Conservation (phyloP, 805 yeast species). For the Starmera pachycereana region DNA sequence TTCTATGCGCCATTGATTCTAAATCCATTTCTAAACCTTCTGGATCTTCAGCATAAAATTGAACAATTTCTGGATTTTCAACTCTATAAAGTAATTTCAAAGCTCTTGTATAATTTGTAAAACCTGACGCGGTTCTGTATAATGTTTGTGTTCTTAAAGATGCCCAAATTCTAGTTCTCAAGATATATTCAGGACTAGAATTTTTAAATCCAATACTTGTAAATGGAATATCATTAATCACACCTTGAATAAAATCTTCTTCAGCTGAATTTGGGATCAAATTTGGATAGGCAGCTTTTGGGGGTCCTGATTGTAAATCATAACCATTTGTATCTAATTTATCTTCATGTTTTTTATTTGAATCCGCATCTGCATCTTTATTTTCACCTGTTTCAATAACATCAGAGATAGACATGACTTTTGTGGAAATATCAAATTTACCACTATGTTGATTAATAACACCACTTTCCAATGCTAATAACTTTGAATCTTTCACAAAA, state of each 20-base stretch:
- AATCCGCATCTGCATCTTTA: slow-evolving; percentile 32
- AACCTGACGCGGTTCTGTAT: slow-evolving; percentile 76
- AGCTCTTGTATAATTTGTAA: slow-evolving; percentile 69
- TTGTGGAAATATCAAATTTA: slow-evolving; percentile 13
- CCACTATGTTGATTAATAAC: slow-evolving; percentile 15
- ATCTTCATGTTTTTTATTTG: slow-evolving; percentile 1
- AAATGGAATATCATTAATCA: slow-evolving; percentile 55
- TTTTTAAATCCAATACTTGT: slow-evolving; percentile 65
- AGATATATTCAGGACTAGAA: slow-evolving; percentile 48
- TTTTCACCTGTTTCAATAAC: slow-evolving; percentile 6
- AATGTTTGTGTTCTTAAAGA: slow-evolving; percentile 76
- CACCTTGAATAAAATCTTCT: slow-evolving; percentile 25
- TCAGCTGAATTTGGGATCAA: slow-evolving; percentile 20
- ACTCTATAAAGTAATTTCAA: slow-evolving; percentile 56
- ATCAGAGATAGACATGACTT: slow-evolving; percentile 1
- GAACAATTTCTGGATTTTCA: slow-evolving; percentile 49
- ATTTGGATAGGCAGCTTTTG: not conserved
- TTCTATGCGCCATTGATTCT: slow-evolving; percentile 65
- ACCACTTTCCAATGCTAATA: slow-evolving; percentile 46
- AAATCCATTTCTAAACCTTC: slow-evolving; percentile 55
- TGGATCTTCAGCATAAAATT: slow-evolving; percentile 32
- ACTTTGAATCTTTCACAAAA: slow-evolving; percentile 68
- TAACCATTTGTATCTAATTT: too few relatives aligned
- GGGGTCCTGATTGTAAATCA: too few relatives aligned
- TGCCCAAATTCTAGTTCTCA: slow-evolving; percentile 82